Conservation (phyloP, 2,329 filamentous ascomycete genomes). For the Magnaporthales sp. region DNA sequence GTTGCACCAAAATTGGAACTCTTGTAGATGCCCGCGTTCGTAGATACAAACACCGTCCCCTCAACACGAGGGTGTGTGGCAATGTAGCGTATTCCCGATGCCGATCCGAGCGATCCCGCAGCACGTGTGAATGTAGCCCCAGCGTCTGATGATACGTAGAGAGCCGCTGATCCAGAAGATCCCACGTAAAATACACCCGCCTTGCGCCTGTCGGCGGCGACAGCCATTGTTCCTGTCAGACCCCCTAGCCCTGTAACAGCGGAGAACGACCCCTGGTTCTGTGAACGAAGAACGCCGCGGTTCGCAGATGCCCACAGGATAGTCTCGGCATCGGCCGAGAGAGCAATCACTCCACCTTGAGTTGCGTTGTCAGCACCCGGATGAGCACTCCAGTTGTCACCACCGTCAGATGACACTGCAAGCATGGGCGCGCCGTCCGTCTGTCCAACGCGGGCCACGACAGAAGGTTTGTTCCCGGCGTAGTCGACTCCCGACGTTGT, state of each 20-base stretch:
- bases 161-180: constrained; percentile 27
- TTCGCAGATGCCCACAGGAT: constrained; percentile 36
- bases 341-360: constrained; percentile 36
- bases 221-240: constrained; percentile 33
- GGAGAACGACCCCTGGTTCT: constrained; percentile 31
- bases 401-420: constrained; percentile 40
- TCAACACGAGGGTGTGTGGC: constrained; percentile 46
- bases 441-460: constrained; percentile 42
- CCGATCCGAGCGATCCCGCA: constrained; percentile 26
- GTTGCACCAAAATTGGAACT: constrained; percentile 40
- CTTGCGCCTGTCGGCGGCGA: constrained; percentile 46
- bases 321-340: constrained; percentile 40
- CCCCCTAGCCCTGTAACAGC: constrained; percentile 34
- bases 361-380: constrained; percentile 34
- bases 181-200: constrained; percentile 41
- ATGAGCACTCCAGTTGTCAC: constrained; percentile 38
- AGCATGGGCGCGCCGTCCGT: constrained; percentile 31
- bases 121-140: constrained; percentile 34
- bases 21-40: constrained; percentile 43
- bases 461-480: constrained; percentile 34
- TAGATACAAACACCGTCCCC: constrained; percentile 52
- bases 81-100: constrained; percentile 42
- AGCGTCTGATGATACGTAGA: constrained; percentile 43
- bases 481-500: constrained; percentile 38
- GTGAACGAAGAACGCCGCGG: constrained; percentile 32